Base-by-base conservation (phyloP, 305 asterid species). In the Fraxinus sp. region DNA sequence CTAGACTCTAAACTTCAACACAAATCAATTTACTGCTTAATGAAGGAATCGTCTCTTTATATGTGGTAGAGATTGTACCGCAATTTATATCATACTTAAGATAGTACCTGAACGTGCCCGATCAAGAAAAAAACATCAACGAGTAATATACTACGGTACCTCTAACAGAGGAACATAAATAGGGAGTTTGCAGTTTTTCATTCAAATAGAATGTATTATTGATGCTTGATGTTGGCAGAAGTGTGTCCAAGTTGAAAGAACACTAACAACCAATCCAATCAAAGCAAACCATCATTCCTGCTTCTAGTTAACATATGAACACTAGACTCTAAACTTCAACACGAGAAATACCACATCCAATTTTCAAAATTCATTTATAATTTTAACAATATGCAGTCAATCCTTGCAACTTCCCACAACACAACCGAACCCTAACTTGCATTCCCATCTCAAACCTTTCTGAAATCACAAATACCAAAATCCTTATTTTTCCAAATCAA, bases 401-500 rank as follows among this genome's bases (percentile, higher is more conserved):
- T 26, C 7, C 37, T 24, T 2, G 71, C 35, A 3, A 66, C 5
- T 66, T 55, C 37, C 81, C 76, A 76, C 75, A 30, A 22, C 68
- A 49, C 10, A 84, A 76, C 28, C 9, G 22, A 75, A 18, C 64
- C 66, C 52, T 33, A 66, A 14, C 41, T 24, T 62, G 74, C 77
- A 79, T 36, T 36, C 72, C 77, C 41, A 35, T 68, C 57, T 26
- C 44, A 79, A 82, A 81, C 82, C 62, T 33, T 39, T 5, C 83
- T n/a, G 32, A 78, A 55, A 70, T 80, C 79, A 35, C 7, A 26
- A 24, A 28, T 78, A 68, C 37, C 71, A 76, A 70, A 22, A 70
- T 6, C 66, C 68, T 8, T 8, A 77, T 49, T 20, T 78, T 33
- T 79, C 32, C 82, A 26, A 78, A 82, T 46, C 72, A 64, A 64